These are phyloP conservation scores for Peniophora sp. DNA, from an alignment of 1,284 basidiomycete genomes.

Conservation along the genomic window DNA sequence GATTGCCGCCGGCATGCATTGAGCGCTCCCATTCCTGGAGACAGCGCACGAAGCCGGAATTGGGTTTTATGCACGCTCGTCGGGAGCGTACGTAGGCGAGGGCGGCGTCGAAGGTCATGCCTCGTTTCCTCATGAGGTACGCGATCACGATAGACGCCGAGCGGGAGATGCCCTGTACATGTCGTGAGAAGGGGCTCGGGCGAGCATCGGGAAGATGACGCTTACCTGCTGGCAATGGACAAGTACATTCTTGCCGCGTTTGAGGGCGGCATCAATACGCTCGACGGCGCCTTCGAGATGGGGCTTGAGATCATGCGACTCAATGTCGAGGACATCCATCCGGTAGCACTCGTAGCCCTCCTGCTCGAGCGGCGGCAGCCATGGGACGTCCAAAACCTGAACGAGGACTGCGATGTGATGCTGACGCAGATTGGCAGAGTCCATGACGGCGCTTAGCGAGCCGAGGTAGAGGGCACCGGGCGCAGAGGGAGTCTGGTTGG, in stretches of 20 bases:
- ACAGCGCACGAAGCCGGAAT: slow-evolving; percentile 39
- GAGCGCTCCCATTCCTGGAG: slow-evolving; percentile 14
- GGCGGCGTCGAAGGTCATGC: slow-evolving; percentile 62
- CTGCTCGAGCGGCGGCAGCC: slow-evolving; percentile 52
- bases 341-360: slow-evolving; percentile 54
- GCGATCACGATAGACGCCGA: slow-evolving; percentile 61
- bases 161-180: slow-evolving; percentile 55
- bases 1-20: slow-evolving; percentile 5
- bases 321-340: slow-evolving; percentile 55
- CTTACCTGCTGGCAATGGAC: slow-evolving; percentile 63
- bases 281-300: slow-evolving; percentile 49
- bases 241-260: slow-evolving; percentile 45
- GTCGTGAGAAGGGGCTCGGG: not conserved
- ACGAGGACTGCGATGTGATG: slow-evolving; percentile 53
- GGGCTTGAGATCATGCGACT: slow-evolving; percentile 43
- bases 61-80: slow-evolving; percentile 64
- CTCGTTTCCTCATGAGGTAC: slow-evolving; percentile 56
- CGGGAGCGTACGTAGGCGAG: slow-evolving; percentile 46
- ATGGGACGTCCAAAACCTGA: slow-evolving; percentile 63
- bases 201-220: slow-evolving; percentile 6
- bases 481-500: slow-evolving; percentile 19
- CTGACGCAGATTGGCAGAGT: slow-evolving; percentile 23
- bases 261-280: slow-evolving; percentile 43
- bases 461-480: slow-evolving; percentile 31
- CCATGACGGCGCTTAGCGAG: slow-evolving; percentile 29